Base-by-base conservation (phyloP, 306 rosid species). In the Lotus japonicus region DNA sequence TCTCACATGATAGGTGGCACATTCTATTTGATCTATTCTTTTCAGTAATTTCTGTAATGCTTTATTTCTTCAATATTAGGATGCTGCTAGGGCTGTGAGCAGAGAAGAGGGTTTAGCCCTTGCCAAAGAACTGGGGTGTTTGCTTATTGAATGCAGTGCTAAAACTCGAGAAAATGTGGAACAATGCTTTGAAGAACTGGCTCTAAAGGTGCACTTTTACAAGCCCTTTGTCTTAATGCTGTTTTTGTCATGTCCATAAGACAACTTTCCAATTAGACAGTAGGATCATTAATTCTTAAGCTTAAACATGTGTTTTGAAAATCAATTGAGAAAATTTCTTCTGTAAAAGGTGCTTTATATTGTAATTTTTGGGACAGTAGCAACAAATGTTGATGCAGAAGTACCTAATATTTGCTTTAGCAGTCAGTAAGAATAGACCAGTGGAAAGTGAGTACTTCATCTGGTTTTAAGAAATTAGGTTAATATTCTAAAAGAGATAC, bases 101-200 rank as follows among this genome's bases (percentile, higher is more conserved):
- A 85, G 83, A 81, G 97, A 90, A 66, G 99, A 94, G 85, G 96
- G 99, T 39, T 75, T 85, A 58, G 88, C 95, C 28, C 87, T 94
- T 38, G 95, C 99, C 51, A 86, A 86, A 68, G 96, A 85, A 80
- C 77, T 90, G 38, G 99, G 99, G 59, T 84, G 90, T 48, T 57
- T 79, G 78, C 92, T 88, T 72, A 81, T 88, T 50, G 99, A 94
- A 83, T 88, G 97, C 19, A 94, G 99, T 68, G 99, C 97, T 73
- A 94, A 84, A 83, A 90, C 96, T 6, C 77, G 96, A 83, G 95
- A 88, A 70, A 94, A 94, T 18, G 99, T 90, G 77, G 95, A 81
- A 80, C 86, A 83, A 21, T 94, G 99, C 89, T 94, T 94, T 68
- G 77, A 94, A 80, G 97, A 90, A 58, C 97, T 94, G 70, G 95